These are phyloP conservation scores for Samsoniella hepiali DNA, from an alignment of 2,329 filamentous ascomycete species.

Conservation along the genomic window DNA sequence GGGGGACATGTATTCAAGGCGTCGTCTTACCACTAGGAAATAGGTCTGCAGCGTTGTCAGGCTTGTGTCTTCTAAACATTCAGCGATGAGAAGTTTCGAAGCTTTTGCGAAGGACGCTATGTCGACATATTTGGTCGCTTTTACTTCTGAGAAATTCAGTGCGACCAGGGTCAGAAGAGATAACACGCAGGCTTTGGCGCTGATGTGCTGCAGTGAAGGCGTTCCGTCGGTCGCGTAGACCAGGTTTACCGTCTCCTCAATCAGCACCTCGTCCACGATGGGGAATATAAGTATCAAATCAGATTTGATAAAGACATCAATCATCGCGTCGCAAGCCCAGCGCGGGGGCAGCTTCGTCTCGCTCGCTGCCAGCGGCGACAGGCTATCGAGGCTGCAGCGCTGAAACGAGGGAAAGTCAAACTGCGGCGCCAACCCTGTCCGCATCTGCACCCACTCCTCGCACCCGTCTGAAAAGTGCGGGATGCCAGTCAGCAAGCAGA, in stretches of 20 bases:
- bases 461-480: slow-evolving; percentile 48
- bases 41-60: slow-evolving; percentile 44
- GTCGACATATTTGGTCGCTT: slow-evolving; percentile 31
- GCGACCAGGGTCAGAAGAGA: slow-evolving; percentile 43
- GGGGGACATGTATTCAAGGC: background rate
- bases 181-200: slow-evolving; percentile 45
- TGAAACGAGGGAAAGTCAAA: slow-evolving; percentile 22
- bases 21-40: slow-evolving; percentile 45
- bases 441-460: slow-evolving; percentile 45
- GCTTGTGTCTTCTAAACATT: slow-evolving; percentile 41
- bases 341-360: slow-evolving; percentile 35
- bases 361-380: slow-evolving; percentile 20
- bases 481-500: slow-evolving; percentile 46
- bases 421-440: slow-evolving; percentile 35
- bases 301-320: slow-evolving; percentile 26
- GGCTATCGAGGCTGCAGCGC: background rate
- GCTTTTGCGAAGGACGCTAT: slow-evolving; percentile 39
- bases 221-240: slow-evolving; percentile 38
- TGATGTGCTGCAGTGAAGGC: slow-evolving; percentile 28
- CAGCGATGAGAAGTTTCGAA: slow-evolving; percentile 40
- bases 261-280: slow-evolving; percentile 44
- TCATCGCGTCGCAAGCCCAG: slow-evolving; percentile 27
- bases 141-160: slow-evolving; percentile 23
- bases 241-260: slow-evolving; percentile 40
- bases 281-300: slow-evolving; percentile 47